phyloP scores from a whole-genome alignment of 768 basidiomycete species.

The Boletus subparvulus region DNA sequence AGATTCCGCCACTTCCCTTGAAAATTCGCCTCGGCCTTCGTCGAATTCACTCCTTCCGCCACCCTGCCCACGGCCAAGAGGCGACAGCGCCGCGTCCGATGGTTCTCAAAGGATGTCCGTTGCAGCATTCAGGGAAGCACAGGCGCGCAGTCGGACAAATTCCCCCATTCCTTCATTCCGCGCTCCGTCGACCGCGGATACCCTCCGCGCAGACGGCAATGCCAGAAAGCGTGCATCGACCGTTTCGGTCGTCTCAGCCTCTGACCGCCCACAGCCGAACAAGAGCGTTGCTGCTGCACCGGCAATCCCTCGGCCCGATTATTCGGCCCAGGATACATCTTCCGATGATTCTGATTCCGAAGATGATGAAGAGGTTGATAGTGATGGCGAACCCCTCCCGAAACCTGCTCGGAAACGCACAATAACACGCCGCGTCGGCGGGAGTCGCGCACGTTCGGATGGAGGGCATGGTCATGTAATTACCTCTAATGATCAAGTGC shows the following conservation, averaged over 20 bases:
- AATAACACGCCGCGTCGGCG: conserved; percentile 25
- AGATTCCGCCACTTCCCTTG: conserved; percentile 31
- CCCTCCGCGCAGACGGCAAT: conserved; percentile 27
- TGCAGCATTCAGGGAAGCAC: conserved; percentile 78
- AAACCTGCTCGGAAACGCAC: conserved; percentile 37
- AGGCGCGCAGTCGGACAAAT: conserved; percentile 59
- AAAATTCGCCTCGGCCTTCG: conserved; percentile 28
- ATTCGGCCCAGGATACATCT: conserved; percentile 23
- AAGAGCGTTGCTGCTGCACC: conserved; percentile 11
- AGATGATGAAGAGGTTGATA: conserved; percentile 37
- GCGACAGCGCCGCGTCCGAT: conserved; percentile 58
- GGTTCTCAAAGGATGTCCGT: conserved; percentile 75
- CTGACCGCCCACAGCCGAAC: conserved; percentile 15
- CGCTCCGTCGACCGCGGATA: conserved; percentile 37
- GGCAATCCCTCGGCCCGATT: conserved; percentile 10
- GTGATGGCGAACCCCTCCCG: conserved; percentile 33
- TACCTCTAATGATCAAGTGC: background rate
- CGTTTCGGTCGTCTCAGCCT: conserved; percentile 23
- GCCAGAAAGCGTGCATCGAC: conserved; percentile 31
- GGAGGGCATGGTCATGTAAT: conserved; percentile 12
- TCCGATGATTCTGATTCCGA: conserved; percentile 39
- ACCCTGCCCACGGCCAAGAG: conserved; percentile 50
- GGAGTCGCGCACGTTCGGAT: conserved; percentile 16
- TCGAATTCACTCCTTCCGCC: conserved; percentile 34
- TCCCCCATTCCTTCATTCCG: conserved; percentile 57